Conservation (phyloP, 768 basidiomycete species). For the Pilatotrama ljubarskyi region DNA sequence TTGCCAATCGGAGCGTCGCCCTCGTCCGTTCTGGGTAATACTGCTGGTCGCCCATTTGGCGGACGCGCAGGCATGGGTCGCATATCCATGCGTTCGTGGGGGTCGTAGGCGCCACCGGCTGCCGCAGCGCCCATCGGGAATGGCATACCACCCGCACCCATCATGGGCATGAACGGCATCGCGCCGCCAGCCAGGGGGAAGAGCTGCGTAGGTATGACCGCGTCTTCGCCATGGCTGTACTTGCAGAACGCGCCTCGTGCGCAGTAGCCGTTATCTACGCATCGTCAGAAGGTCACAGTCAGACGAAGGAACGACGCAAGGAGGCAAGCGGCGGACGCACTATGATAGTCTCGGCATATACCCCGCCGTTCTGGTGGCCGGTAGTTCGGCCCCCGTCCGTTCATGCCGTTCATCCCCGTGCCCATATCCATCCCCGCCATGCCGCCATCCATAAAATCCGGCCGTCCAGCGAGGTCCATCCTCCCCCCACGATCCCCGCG, state of each 20-base stretch:
- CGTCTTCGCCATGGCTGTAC: slow-evolving; percentile 90
- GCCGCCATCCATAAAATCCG: slow-evolving; percentile 33
- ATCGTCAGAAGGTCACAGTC: slow-evolving; percentile 14
- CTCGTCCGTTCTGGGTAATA: slow-evolving; percentile 59
- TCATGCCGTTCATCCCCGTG: slow-evolving; percentile 30
- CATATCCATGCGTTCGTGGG: slow-evolving; percentile 83
- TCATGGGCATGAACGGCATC: slow-evolving; percentile 74
- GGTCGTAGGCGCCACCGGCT: slow-evolving; percentile 60
- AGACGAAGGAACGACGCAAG: not conserved
- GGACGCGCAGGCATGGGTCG: slow-evolving; percentile 44
- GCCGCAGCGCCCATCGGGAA: slow-evolving; percentile 42
- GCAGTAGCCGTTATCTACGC: slow-evolving; percentile 86
- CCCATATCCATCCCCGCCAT: slow-evolving; percentile 34
- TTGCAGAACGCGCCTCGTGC: slow-evolving; percentile 87
- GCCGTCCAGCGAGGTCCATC: slow-evolving; percentile 32
- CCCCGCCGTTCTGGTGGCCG: slow-evolving; percentile 73
- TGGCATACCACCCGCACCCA: slow-evolving; percentile 53
- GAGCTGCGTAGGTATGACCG: slow-evolving; percentile 70
- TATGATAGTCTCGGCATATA: slow-evolving; percentile 90
- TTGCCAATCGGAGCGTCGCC: slow-evolving; percentile 37
- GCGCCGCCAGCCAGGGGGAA: slow-evolving; percentile 55
- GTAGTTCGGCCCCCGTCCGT: slow-evolving; percentile 58
- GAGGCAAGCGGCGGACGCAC: slow-evolving; percentile 48
- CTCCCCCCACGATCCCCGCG: slow-evolving; percentile 35
- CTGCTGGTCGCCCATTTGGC: slow-evolving; percentile 52